Evolutionary conservation across 2,329 filamentous ascomycete species (phyloP).

Genomic region (Cordyceps sp.): DNA sequence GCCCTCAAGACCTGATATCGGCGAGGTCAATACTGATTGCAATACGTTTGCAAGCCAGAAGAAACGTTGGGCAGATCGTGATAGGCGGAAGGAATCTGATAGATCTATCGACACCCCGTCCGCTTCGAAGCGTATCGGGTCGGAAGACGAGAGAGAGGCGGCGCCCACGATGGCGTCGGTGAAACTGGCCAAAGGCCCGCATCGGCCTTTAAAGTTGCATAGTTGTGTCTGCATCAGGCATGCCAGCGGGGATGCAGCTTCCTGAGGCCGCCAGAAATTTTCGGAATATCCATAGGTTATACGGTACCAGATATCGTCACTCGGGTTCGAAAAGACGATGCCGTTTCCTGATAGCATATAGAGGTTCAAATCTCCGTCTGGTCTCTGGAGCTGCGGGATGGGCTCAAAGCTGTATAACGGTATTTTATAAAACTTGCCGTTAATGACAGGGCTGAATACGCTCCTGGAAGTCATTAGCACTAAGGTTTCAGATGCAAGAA

Average conservation of each 20-base stretch:
- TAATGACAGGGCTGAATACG: background rate
- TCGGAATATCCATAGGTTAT: fast-evolving
- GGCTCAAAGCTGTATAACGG: background rate
- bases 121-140: too few species aligned
- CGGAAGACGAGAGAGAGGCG: background rate
- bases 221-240: background rate
- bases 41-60: background rate
- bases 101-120: too few species aligned
- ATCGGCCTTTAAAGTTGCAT: background rate
- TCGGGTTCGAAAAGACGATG: background rate
- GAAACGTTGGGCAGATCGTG: background rate
- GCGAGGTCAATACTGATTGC: background rate
- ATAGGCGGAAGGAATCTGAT: background rate
- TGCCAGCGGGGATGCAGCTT: background rate
- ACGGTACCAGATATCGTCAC: background rate
- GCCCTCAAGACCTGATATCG: background rate
- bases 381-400: background rate
- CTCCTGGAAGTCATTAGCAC: background rate
- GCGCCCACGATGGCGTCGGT: background rate
- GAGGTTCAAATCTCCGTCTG: background rate
- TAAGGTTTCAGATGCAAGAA: too few species aligned
- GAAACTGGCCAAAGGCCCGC: background rate
- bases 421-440: background rate
- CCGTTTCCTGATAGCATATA: background rate
- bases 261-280: background rate